phyloP scores from a whole-genome alignment of 2,329 filamentous ascomycete genomes.

The Exophiala spinifera region DNA sequence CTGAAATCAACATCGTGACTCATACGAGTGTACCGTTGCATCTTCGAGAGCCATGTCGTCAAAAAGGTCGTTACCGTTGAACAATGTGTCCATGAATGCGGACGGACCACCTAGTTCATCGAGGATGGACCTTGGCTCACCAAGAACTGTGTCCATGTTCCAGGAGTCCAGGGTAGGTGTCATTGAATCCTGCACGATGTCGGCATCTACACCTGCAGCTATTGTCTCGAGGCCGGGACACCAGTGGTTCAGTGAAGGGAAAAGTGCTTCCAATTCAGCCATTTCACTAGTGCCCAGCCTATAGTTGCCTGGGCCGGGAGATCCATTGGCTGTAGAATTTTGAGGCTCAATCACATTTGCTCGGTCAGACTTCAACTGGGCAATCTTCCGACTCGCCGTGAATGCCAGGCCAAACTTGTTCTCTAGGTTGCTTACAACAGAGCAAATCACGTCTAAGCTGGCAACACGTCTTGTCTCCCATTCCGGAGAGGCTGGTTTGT shows the following conservation, averaged over 20 bases:
- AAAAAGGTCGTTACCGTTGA: not conserved
- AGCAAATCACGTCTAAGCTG: no score
- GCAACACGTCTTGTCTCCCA: no score
- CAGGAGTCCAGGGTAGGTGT: not conserved
- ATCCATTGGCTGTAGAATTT: no score
- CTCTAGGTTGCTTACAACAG: no score
- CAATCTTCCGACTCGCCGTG: no score
- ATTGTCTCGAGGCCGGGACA: not conserved
- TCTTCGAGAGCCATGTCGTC: not conserved
- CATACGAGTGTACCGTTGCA: not conserved
- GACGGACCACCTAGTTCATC: not conserved
- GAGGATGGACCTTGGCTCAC: not conserved
- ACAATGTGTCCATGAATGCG: not conserved
- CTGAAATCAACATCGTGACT: not conserved
- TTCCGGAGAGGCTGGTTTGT: no score
- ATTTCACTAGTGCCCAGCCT: no score
- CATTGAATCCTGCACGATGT: not conserved
- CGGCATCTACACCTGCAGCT: not conserved
- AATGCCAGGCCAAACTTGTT: no score
- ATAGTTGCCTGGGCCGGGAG: no score
- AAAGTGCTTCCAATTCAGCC: not conserved
- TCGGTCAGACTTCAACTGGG: no score
- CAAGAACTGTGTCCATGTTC: not conserved
- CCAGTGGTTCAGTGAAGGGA: not conserved
- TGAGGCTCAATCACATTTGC: no score